These are phyloP conservation scores for Cyberlindnera misumaiensis DNA, from an alignment of 805 yeast genomes.

Conservation along the genomic window DNA sequence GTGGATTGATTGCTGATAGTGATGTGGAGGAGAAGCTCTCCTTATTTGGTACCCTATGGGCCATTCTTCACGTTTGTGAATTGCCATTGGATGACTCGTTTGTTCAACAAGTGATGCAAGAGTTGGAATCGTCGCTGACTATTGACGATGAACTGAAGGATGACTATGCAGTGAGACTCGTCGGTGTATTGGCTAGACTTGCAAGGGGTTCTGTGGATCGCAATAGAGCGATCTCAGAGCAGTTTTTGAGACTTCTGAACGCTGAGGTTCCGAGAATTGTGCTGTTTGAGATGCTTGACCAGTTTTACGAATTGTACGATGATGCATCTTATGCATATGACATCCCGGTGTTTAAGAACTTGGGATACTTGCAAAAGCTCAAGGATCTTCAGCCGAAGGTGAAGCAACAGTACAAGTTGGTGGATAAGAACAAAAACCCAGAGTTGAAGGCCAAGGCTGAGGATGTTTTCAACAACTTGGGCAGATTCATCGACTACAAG, in stretches of 20 bases:
- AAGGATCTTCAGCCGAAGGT: slow-evolving; percentile 38
- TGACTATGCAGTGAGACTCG: slow-evolving; percentile 36
- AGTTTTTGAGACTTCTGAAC: slow-evolving; percentile 30
- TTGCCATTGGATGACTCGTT: slow-evolving; percentile 23
- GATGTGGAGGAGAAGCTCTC: slow-evolving; percentile 28
- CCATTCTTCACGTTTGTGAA: slow-evolving; percentile 24
- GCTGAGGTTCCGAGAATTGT: slow-evolving; percentile 31
- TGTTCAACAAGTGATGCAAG: slow-evolving; percentile 16
- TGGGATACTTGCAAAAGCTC: slow-evolving; percentile 39
- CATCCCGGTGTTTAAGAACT: slow-evolving; percentile 53
- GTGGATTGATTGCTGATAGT: not conserved
- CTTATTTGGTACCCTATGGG: slow-evolving; percentile 39
- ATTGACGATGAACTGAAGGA: slow-evolving; percentile 19
- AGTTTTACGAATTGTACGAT: slow-evolving; percentile 71
- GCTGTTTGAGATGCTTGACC: slow-evolving; percentile 54
- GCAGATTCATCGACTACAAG: slow-evolving; percentile 76
- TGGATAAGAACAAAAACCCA: slow-evolving; percentile 57
- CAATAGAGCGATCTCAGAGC: slow-evolving; percentile 39
- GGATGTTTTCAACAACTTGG: slow-evolving; percentile 60
- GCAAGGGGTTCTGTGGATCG: slow-evolving; percentile 37
- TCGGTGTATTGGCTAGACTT: slow-evolving; percentile 49
- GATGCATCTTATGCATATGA: slow-evolving; percentile 69
- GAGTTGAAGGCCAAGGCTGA: slow-evolving; percentile 57
- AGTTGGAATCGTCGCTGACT: slow-evolving; percentile 13
- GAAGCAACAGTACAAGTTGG: slow-evolving; percentile 47